Base-by-base conservation (phyloP, 768 basidiomycete genomes). In the Agrocybe chaxingu region DNA sequence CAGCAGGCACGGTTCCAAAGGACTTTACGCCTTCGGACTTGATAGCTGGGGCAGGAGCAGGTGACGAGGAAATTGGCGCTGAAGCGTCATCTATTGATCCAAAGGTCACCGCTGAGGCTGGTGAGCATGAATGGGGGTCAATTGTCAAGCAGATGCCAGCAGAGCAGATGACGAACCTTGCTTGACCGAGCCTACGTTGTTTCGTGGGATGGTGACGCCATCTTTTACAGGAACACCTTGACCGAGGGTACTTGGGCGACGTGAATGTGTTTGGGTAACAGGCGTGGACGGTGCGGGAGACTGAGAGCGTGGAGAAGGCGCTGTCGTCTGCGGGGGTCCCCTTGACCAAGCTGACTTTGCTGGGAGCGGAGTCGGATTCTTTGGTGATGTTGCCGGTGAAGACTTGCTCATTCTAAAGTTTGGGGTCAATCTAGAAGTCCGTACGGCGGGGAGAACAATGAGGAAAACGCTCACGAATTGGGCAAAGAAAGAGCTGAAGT, bases 291-390 rank as follows among this genome's bases (percentile, higher is more conserved):
- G 81, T 49, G 82, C 87, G 57, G 89, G 87, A 54, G 89, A 88
- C 70, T 89, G 86, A 42, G 90, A 84, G 68, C 89, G 85, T 52
- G 87, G 78, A 54, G 85, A 78, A 50, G 86, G 71, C 39, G 70
- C 63, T 59, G 79, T 69, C 52, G 68, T 78, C 72, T 80, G 79
- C 49, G 92, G 91, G 45, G 92, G 92, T 68, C 92, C 91, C 79
- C 73, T 87, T 73, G 88, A 75, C 92, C 92, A 96, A 77, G 90
- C 92, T 72, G 91, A 92, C 78, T 84, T 82, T 76, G 78, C 68
- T 68, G 86, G 73, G 74, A 85, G 83, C 80, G 77, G 82, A 74
- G 82, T 68, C 71, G 79, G 79, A 76, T 74, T 85, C 82, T 85
- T 86, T 73, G 80, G 68, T 75, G 74, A 75, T 70, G 87, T 74